Base-by-base conservation (phyloP, 2,329 filamentous ascomycete genomes). In the Colletotrichum camelliae region DNA sequence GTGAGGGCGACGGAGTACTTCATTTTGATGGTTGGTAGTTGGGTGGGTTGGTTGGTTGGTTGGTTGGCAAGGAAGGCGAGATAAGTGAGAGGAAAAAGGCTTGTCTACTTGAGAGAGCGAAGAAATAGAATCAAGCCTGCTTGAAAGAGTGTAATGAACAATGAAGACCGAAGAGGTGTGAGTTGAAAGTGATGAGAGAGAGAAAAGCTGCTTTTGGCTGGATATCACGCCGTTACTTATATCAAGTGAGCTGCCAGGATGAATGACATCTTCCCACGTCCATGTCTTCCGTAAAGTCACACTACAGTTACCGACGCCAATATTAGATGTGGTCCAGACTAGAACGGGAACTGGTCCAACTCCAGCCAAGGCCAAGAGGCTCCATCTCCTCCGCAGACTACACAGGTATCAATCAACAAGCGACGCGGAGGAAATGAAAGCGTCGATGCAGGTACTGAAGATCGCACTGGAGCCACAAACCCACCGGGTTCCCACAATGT, bases 371-470 rank as follows among this genome's bases (percentile, higher is more conserved):
- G 33, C 24, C 43, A 55, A 39, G 64, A 58, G 43, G 68, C 39
- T 64, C 62, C 62, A 68, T 43, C 9, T 62, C 62, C 69, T 75
- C 73, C 57, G 69, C 70, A 67, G 33, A n/a, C 58, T 24, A 60
- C 48, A 58, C 67, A 21, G 67, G 31, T 48, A 48, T 75, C 64
- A 75, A 75, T 75, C 64, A 75, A 75, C 13, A 75, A 43, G 73
- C 73, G 70, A 75, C 73, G 73, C 73, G 70, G 73, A 73, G 73
- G 73, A 75, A 73, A 75, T 75, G 70, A 75, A 60, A 68, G 27
- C 33, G 73, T 68, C 70, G 73, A 75, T 75, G 70, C 73, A 75
- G 73, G 70, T 43, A 29, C 48, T 35, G 73, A 75, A 73, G 73
- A 75, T 73, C 64, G 73, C 70, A 75, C 73, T 64, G 48, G 58